Conservation (phyloP, 345 rosid species). For the Heritiera littoralis region DNA sequence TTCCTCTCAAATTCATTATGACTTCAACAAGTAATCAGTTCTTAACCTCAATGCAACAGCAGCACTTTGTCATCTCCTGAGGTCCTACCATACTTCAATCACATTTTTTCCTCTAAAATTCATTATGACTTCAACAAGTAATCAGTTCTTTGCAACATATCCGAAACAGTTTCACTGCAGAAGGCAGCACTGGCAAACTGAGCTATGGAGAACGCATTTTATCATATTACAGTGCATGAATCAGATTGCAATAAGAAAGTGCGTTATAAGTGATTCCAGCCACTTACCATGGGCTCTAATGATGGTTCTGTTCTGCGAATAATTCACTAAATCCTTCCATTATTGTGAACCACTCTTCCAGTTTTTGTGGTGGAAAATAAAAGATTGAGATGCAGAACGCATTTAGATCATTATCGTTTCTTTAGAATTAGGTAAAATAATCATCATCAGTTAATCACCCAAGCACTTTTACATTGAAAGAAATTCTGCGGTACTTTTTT, state of each 20-base stretch:
- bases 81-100: constrained; percentile 11
- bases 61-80: background rate
- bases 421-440: background rate
- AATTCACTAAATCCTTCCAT: background rate
- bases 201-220: background rate
- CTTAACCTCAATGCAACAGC: background rate
- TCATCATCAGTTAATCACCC: background rate
- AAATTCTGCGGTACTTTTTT: background rate
- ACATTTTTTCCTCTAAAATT: background rate
- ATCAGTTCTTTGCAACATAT: background rate
- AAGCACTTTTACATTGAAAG: background rate
- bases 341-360: background rate
- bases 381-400: background rate
- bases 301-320: background rate
- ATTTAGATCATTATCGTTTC: background rate
- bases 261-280: background rate
- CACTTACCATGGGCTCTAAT: background rate
- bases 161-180: background rate
- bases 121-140: constrained; percentile 5
- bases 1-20: no score
- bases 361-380: background rate
- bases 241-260: constrained; percentile 13
- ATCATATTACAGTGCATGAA: background rate
- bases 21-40: no score
- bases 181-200: background rate